Evolutionary conservation across 2,329 filamentous ascomycete species (phyloP).

Genomic region (Colletotrichum magnum): DNA sequence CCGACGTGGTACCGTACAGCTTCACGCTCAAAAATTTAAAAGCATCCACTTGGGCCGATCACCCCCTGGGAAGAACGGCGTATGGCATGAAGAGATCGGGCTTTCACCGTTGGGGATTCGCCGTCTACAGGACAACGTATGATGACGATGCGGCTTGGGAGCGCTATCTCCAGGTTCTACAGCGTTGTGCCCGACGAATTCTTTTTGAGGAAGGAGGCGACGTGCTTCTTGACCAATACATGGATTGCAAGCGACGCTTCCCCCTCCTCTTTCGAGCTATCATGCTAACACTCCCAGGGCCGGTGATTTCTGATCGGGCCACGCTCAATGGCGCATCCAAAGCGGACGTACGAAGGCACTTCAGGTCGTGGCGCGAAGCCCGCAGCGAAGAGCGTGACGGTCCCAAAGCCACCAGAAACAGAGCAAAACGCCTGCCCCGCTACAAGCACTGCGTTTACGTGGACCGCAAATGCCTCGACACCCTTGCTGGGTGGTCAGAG

Average conservation of each 20-base stretch:
- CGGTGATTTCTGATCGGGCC: conserved; percentile 16
- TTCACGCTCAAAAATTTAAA: conserved; percentile 4
- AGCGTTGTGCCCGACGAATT: background rate
- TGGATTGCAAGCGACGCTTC: conserved; percentile 11
- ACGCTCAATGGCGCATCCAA: conserved; percentile 31
- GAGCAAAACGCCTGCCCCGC: background rate
- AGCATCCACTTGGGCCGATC: background rate
- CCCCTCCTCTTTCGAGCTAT: background rate
- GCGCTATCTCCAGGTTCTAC: conserved; percentile 6
- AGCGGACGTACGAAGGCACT: conserved; percentile 5
- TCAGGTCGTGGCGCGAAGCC: background rate
- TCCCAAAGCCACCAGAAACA: background rate
- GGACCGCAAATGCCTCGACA: conserved; percentile 13
- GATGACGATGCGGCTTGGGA: conserved; percentile 33
- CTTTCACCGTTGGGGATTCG: conserved; percentile 40
- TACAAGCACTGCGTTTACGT: conserved; percentile 16
- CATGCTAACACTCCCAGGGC: background rate
- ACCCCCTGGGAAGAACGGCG: background rate
- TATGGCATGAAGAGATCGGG: background rate
- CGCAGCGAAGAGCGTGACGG: conserved; percentile 5
- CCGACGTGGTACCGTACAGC: background rate
- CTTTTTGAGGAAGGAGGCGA: background rate
- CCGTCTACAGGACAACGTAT: conserved; percentile 40
- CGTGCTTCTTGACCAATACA: conserved; percentile 20
- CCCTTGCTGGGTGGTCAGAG: background rate